Evolutionary conservation across 345 rosid species (phyloP).

Genomic region (Draba incana): DNA sequence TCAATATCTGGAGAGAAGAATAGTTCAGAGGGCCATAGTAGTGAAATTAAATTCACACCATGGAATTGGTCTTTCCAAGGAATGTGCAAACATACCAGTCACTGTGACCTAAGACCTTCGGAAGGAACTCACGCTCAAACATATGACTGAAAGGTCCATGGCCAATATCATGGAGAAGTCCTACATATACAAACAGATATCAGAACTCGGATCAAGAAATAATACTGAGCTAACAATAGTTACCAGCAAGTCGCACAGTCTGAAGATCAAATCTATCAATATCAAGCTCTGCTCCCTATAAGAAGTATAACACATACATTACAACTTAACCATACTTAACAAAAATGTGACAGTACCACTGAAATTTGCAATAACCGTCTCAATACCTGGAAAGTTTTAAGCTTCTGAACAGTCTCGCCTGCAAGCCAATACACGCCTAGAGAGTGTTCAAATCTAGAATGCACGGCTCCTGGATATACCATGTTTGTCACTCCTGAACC

Average conservation of each 20-base stretch:
- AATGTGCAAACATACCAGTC: slow-evolving; percentile 57
- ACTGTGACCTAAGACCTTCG: slow-evolving; percentile 52
- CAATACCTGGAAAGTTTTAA: slow-evolving; percentile 66
- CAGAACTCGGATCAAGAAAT: slow-evolving; percentile 20
- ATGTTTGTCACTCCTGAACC: slow-evolving; percentile 68
- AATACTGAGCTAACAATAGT: slow-evolving; percentile 14
- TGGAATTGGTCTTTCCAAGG: slow-evolving; percentile 22
- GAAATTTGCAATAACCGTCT: slow-evolving; percentile 18
- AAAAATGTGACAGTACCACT: slow-evolving; percentile 21
- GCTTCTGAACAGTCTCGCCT: slow-evolving; percentile 67
- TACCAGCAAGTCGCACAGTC: slow-evolving; percentile 93
- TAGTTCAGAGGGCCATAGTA: slow-evolving; percentile 15
- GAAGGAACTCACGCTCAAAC: slow-evolving; percentile 92
- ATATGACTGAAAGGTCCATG: slow-evolving; percentile 97
- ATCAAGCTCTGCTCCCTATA: slow-evolving; percentile 81
- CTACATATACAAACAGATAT: slow-evolving; percentile 44
- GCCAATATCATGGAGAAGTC: slow-evolving; percentile 93
- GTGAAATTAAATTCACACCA: slow-evolving; percentile 7
- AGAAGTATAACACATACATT: slow-evolving; percentile 17
- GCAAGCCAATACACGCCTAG: slow-evolving; percentile 94
- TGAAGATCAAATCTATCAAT: slow-evolving; percentile 78
- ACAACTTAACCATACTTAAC: slow-evolving; percentile 6
- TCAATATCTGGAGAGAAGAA: slow-evolving; percentile 23
- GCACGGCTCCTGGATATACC: slow-evolving; percentile 95
- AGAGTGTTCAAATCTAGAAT: slow-evolving; percentile 94